These are phyloP conservation scores for Theileria equi DNA, from an alignment of 169 alveolate genomes.

Conservation along the genomic window DNA sequence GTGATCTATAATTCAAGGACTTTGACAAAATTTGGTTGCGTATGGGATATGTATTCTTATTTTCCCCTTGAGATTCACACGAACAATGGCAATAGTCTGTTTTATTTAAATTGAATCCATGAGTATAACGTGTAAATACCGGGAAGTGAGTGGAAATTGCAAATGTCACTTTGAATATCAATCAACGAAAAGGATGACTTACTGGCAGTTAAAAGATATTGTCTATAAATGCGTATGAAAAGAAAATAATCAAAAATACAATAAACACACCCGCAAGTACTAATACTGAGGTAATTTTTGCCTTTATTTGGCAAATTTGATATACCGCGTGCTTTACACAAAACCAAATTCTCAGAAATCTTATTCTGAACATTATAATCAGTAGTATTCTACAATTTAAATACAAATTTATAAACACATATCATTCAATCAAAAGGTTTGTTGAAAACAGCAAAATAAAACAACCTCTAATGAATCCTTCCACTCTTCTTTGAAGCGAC, in stretches of 20 bases:
- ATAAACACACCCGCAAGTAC: conserved; percentile 29
- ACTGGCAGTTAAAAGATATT: conserved; percentile 27
- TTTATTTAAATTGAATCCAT: not conserved
- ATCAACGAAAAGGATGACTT: conserved; percentile 32
- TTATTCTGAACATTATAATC: too few relatives aligned
- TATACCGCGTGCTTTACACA: conserved; percentile 34
- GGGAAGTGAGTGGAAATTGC: not conserved
- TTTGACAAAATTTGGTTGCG: conserved; percentile 20
- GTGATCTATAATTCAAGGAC: conserved; percentile 21
- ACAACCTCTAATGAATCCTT: not conserved
- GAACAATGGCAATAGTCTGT: too few relatives aligned
- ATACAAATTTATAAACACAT: too few relatives aligned
- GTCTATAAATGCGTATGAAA: conserved; percentile 20
- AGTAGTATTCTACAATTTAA: too few relatives aligned
- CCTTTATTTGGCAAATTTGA: conserved; percentile 23
- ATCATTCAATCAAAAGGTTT: too few relatives aligned
- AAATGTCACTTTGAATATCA: conserved; percentile 16
- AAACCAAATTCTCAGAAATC: not conserved
- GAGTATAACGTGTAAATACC: not conserved
- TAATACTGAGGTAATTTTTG: conserved; percentile 9
- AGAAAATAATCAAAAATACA: not conserved
- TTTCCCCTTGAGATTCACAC: conserved; percentile 5
- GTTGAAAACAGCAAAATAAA: too few relatives aligned
- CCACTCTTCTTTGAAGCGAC: not conserved
- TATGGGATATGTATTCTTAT: conserved; percentile 24